A percentile compares a stretch with the other conserved stretches of the same genome.
These are phyloP conservation scores for Ganoderma lucidum DNA, from an alignment of 1,284 basidiomycete species.

Conservation along the genomic window DNA sequence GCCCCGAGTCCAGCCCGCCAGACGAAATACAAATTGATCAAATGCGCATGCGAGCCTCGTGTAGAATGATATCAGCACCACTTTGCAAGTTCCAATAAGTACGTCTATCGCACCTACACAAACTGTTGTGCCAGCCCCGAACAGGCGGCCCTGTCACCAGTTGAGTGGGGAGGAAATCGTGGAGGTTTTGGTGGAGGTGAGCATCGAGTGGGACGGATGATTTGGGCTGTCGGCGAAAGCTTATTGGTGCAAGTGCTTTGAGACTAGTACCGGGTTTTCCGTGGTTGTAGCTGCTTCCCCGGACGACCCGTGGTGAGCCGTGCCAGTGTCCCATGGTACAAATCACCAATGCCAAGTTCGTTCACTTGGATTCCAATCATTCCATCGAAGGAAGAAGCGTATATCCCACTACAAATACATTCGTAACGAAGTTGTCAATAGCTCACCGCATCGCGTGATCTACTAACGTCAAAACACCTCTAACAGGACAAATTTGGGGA, in stretches of 20 bases:
- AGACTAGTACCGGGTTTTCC: not conserved
- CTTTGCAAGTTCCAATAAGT: not conserved
- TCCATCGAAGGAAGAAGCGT: not conserved
- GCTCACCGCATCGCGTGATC: not conserved
- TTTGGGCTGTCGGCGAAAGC: not conserved
- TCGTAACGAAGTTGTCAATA: not conserved
- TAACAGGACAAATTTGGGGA: not conserved
- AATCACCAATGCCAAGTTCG: not conserved
- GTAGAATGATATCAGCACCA: not conserved
- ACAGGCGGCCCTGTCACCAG: too few species aligned
- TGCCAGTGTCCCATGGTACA: not conserved
- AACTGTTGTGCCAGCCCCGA: not conserved
- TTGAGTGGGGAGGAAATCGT: too few species aligned
- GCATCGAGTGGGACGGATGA: not conserved
- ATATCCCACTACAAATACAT: not conserved
- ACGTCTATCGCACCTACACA: not conserved
- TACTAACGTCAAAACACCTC: not conserved
- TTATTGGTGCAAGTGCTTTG: not conserved
- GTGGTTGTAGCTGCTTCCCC: not conserved
- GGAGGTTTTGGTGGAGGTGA: too few species aligned
- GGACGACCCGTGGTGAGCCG: not conserved
- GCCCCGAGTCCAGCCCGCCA: not conserved
- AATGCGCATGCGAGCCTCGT: not conserved
- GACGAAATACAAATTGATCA: conserved; percentile 7
- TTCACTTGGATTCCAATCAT: not conserved